A percentile compares a stretch with the other conserved stretches of the same genome.
Evolutionary conservation across 2,329 filamentous ascomycete genomes (phyloP).

Genomic region (Xylariaceae sp.): DNA sequence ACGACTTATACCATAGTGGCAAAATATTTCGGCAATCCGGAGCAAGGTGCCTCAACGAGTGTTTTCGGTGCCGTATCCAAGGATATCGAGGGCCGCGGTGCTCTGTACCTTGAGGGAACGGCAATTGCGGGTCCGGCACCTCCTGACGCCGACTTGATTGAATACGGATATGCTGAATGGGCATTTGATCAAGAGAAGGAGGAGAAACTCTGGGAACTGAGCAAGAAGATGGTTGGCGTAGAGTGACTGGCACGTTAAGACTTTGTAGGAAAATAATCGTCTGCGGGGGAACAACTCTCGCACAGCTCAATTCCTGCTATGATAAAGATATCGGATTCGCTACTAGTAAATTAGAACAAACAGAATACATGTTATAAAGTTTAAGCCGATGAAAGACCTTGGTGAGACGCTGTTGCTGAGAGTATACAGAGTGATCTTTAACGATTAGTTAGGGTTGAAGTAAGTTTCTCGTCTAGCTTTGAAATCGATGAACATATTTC

Average conservation of each 20-base stretch:
- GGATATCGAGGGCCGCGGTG: conserved; percentile 49
- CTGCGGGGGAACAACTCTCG: no score
- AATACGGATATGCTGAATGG: conserved; percentile 35
- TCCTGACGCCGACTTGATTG: conserved; percentile 29
- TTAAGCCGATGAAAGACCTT: no score
- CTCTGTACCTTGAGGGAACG: conserved; percentile 50
- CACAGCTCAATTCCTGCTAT: no score
- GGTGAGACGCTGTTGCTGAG: no score
- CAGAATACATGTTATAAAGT: no score
- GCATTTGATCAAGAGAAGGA: conserved; percentile 48
- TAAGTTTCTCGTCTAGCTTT: no score
- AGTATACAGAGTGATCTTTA: no score
- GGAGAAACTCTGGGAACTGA: conserved; percentile 46
- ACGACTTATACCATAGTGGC: not conserved
- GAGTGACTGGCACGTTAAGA: conserved; percentile 25
- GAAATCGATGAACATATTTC: no score
- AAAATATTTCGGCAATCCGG: conserved; percentile 40
- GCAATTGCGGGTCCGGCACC: conserved; percentile 41
- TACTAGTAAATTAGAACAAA: no score
- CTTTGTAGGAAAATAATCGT: no score
- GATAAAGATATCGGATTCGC: no score
- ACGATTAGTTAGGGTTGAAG: no score
- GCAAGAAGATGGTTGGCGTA: conserved; percentile 32
- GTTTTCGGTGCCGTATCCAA: conserved; percentile 48
- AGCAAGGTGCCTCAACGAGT: conserved; percentile 53